These are phyloP conservation scores for Aurinia saxatilis DNA, from an alignment of 345 rosid species.

Conservation along the genomic window DNA sequence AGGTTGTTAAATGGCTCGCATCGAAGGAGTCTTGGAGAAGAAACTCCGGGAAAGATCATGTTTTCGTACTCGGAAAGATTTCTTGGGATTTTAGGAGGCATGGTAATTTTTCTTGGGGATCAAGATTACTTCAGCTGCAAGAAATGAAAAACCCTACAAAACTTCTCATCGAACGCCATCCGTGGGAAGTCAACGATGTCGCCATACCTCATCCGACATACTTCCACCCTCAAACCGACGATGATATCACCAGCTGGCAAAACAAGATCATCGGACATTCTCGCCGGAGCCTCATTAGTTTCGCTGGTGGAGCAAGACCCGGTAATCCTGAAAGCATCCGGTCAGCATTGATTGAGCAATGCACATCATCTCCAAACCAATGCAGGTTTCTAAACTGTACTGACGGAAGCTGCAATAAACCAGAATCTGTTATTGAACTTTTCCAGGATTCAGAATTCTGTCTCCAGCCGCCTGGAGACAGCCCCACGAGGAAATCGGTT, in stretches of 20 bases:
- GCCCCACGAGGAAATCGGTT: slow-evolving; percentile 72
- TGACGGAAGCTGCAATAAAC: slow-evolving; percentile 41
- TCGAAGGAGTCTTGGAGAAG: slow-evolving; percentile 46
- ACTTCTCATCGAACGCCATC: slow-evolving; percentile 76
- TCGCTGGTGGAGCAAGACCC: slow-evolving; percentile 69
- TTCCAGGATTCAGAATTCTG: slow-evolving; percentile 72
- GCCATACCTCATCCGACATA: slow-evolving; percentile 82
- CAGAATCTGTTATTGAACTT: slow-evolving; percentile 44
- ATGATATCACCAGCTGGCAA: slow-evolving; percentile 64
- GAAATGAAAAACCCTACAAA: slow-evolving; percentile 81
- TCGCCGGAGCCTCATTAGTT: slow-evolving; percentile 45
- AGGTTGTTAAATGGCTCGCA: slow-evolving; percentile 66
- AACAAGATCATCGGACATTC: slow-evolving; percentile 35
- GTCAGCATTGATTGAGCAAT: slow-evolving; percentile 53
- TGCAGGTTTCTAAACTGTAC: slow-evolving; percentile 54
- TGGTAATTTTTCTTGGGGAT: slow-evolving; percentile 55
- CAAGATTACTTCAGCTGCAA: slow-evolving; percentile 49
- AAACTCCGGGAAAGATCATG: slow-evolving; percentile 71
- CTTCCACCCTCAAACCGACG: slow-evolving; percentile 69
- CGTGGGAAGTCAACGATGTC: slow-evolving; percentile 74
- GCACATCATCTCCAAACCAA: slow-evolving; percentile 28
- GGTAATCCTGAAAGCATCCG: slow-evolving; percentile 48
- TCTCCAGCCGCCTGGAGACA: slow-evolving; percentile 82
- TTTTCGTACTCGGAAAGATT: slow-evolving; percentile 65
- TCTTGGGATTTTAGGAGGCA: slow-evolving; percentile 89